Conservation (phyloP, 371 early-diverging fungal species). For the Mortierella sp. region DNA sequence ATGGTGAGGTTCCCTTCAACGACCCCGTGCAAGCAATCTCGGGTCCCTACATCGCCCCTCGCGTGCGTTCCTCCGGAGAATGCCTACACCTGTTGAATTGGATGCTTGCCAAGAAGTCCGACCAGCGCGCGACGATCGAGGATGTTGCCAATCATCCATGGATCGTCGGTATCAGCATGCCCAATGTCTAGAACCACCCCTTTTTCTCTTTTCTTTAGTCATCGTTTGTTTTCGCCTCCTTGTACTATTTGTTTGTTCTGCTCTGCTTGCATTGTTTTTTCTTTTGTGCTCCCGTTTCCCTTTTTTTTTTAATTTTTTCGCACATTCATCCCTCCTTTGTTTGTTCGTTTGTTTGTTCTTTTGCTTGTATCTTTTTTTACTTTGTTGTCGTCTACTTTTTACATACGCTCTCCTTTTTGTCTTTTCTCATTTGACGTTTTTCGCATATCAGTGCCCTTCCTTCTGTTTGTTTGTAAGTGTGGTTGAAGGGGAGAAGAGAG, state of each 20-base stretch:
- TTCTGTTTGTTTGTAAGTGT: background rate
- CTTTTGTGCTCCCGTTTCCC: background rate
- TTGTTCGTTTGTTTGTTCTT: background rate
- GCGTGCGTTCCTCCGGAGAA: constrained; percentile 60
- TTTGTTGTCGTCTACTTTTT: background rate
- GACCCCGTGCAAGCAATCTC: constrained; percentile 64
- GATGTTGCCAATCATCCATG: constrained; percentile 77
- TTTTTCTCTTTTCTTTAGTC: background rate
- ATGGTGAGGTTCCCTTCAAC: constrained; percentile 82
- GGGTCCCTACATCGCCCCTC: constrained; percentile 62
- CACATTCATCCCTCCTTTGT: no score
- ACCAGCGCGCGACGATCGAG: constrained; percentile 69
- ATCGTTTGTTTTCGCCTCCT: background rate
- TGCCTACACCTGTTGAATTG: constrained; percentile 72
- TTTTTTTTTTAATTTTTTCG: no score
- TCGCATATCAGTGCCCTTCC: background rate
- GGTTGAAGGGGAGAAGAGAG: background rate
- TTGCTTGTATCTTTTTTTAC: background rate
- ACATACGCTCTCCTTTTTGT: background rate
- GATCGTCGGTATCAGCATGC: constrained; percentile 46
- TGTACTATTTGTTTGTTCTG: background rate
- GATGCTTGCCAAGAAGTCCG: constrained; percentile 73
- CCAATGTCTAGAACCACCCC: background rate
- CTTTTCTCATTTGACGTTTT: background rate
- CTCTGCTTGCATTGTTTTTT: background rate